Evolutionary conservation across 1,284 basidiomycete genomes (phyloP).

Genomic region (Clitocybe nebularis): DNA sequence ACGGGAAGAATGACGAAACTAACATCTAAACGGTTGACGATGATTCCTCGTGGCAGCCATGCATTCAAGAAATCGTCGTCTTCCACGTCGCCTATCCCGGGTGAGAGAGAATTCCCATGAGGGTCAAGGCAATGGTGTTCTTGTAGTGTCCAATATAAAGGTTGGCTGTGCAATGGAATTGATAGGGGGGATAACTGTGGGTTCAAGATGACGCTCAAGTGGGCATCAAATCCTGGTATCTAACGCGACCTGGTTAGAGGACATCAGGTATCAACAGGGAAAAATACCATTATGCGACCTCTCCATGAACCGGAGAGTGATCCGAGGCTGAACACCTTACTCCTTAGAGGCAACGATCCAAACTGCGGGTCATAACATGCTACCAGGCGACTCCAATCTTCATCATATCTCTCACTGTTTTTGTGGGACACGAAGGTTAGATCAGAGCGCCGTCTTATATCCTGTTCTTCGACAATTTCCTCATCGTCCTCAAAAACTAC

Average conservation of each 20-base stretch:
- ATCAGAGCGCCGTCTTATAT: no score
- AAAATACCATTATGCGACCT: slow-evolving; percentile 35
- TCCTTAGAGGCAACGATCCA: slow-evolving; percentile 30
- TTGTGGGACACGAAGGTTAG: not conserved
- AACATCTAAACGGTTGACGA: slow-evolving; percentile 30
- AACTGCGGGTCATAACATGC: slow-evolving; percentile 34
- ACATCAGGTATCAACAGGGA: slow-evolving; percentile 11
- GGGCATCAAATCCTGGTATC: slow-evolving; percentile 17
- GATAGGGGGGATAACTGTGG: slow-evolving; percentile 17
- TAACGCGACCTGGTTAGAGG: slow-evolving; percentile 7
- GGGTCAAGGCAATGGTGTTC: slow-evolving; percentile 46
- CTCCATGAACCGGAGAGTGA: slow-evolving; percentile 37
- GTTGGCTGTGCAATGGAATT: slow-evolving; percentile 28
- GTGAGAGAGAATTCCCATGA: slow-evolving; percentile 30
- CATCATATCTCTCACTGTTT: slow-evolving; percentile 29
- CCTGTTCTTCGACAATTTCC: no score
- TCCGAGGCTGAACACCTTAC: slow-evolving; percentile 38
- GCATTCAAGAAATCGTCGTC: slow-evolving; percentile 42
- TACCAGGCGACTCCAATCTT: slow-evolving; percentile 41
- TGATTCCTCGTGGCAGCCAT: slow-evolving; percentile 37
- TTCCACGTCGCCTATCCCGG: slow-evolving; percentile 27
- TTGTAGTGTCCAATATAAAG: slow-evolving; percentile 36
- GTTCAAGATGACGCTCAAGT: slow-evolving; percentile 23
- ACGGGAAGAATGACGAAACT: slow-evolving; percentile 14
- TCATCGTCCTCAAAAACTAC: slow-evolving; percentile 10